Base-by-base conservation (phyloP, 2,329 filamentous ascomycete species). In the Akanthomyces muscarius region DNA sequence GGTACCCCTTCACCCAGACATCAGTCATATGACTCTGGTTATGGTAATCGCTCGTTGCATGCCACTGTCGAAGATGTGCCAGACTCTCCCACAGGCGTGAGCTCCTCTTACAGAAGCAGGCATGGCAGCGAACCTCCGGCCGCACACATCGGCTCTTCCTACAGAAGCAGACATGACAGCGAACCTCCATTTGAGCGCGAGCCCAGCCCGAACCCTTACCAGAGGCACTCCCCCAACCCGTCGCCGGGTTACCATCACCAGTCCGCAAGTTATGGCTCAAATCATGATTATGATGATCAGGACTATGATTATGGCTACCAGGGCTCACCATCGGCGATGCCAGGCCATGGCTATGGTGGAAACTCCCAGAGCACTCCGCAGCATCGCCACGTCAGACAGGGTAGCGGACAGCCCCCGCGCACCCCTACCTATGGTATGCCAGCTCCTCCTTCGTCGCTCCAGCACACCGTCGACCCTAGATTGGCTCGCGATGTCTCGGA, bases 41-140 rank as follows among this genome's bases (percentile, higher is more conserved):
- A 78, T 68, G 82, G 81, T 60, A 69, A 73, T 44, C 78, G 79
- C 63, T 80, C 81, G 0, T 81, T 86, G 83, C 86, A 87, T 68
- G 84, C 83, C 3, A 87, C 82, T 7, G 85, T 86, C 6, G 87
- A 89, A 69, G 86, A 89, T 66, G 84, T 81, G 6, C 85, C 86
- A 4, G 85, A 87, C 55, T 81, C 83, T 1, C 76, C 78, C 1
- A 67, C 67, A 4, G 64, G 63, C 25, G 18, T 57, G 30, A 16
- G 21, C 48, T 45, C 28, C 50, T 56, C 47, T 14, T 48, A 48
- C 42, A 38, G 48, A 45, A 51, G 44, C 51, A 61, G 62, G 36
- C 56, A 63, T 16, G 55, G 25, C 18, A 58, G 55, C 8, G 52
- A 55, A 21, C 52, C 52, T 36, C 52, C 38, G 4, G 14, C 38